phyloP scores from a whole-genome alignment of 2,329 filamentous ascomycete species.

The Fusarium pininemorale region DNA sequence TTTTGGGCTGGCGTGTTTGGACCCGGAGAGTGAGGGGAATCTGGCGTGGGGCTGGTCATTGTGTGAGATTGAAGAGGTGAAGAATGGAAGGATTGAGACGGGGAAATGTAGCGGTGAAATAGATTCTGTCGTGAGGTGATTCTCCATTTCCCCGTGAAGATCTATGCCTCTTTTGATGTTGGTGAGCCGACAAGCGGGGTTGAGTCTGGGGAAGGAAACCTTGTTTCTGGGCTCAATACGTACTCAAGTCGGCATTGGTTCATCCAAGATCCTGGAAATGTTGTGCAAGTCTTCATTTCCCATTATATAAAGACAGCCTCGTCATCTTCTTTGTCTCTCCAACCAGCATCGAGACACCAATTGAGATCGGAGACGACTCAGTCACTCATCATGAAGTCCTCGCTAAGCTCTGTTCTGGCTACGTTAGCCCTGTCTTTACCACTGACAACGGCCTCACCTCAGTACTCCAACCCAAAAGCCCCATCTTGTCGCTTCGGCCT shows the following conservation, averaged over 20 bases:
- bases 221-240: background rate
- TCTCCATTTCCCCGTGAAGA: conserved; percentile 33
- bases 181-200: background rate
- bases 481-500: conserved; percentile 46
- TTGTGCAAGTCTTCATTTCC: background rate
- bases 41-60: conserved; percentile 30
- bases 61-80: background rate
- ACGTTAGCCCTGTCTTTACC: background rate
- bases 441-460: background rate
- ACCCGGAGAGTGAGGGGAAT: conserved; percentile 27
- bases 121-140: conserved; percentile 2
- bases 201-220: conserved; percentile 18
- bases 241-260: background rate
- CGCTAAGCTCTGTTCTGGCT: background rate
- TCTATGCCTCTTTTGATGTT: background rate
- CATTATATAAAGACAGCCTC: background rate
- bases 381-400: conserved; percentile 12
- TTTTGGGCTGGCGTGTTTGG: conserved; percentile 23
- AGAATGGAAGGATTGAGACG: background rate
- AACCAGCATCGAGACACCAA: background rate
- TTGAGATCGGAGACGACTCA: background rate
- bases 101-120: conserved; percentile 36
- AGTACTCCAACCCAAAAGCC: conserved; percentile 4
- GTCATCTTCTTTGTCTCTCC: background rate
- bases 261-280: background rate